Base-by-base conservation (phyloP, 768 basidiomycete genomes). In the Leccinum boreale region DNA sequence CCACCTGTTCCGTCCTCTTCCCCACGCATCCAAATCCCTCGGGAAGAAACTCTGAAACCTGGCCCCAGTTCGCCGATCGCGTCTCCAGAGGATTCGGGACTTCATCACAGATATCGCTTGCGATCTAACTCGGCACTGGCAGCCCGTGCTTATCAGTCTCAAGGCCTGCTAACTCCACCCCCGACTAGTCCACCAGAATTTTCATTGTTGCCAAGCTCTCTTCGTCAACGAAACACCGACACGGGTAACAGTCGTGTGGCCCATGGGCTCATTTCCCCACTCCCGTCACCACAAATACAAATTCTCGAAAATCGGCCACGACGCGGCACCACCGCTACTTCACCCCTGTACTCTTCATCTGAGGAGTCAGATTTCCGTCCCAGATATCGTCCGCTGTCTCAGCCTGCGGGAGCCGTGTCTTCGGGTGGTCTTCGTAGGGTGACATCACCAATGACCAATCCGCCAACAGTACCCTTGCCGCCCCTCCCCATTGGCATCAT, bases 381-480 rank as follows among this genome's bases (percentile, higher is more conserved):
- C 3, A 42, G 49, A 50, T 50, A 53, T 47, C 59, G 39, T 1
- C 19, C 33, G 1, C 31, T 61, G 26, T 59, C 62, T 35, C 60
- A 57, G 5, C 14, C 39, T 26, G 6, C 8, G 11, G 33, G 17
- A 53, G 9, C 35, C 14, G 5, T 35, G 3, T 58, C 67, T n/a
- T 44, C 57, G 4, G 19, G 42, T 39, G 9, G 39, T 39, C 29
- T 9, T 24, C 60, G 50, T 24, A 57, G 57, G 36, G 50, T 55
- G 15, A 55, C 64, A 9, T 59, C 56, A 12, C 62, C 68, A 21
- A 55, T 1, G 19, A 42, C 55, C 24, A 7, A 21, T 35, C 62
- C 67, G 49, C 69, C 68, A 6, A 57, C 53, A 12, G 21, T 50
- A 7, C 65, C 68, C 17, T 53, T 70, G 39, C 68, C 69, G 1